A percentile compares a stretch with the other conserved stretches of the same genome.
Evolutionary conservation across 345 rosid species (phyloP).

Genomic region (Brassica juncea): DNA sequence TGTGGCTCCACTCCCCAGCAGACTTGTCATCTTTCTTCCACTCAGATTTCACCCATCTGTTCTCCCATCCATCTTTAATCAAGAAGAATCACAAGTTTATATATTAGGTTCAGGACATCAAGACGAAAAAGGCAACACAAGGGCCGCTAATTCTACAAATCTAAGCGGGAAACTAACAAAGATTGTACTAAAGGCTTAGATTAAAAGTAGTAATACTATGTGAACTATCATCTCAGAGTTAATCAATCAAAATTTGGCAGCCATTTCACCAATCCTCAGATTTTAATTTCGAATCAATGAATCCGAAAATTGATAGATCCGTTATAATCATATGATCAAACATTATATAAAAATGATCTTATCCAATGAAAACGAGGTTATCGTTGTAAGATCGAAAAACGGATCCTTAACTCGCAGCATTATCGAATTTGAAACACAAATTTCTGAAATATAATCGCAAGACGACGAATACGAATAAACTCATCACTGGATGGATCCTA

Average conservation of each 20-base stretch:
- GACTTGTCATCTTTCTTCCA: constrained; percentile 88
- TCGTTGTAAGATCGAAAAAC: constrained; percentile 18
- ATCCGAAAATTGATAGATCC: constrained; percentile 30
- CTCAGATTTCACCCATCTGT: constrained; percentile 81
- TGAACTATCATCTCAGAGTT: not conserved
- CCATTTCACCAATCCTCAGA: constrained; percentile 1
- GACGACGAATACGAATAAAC: not conserved
- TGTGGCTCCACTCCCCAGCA: constrained; percentile 94
- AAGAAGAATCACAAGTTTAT: not conserved
- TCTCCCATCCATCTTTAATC: constrained; percentile 88
- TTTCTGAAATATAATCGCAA: not conserved
- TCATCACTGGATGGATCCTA: not conserved
- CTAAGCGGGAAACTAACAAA: constrained; percentile 8
- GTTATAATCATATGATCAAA: not conserved
- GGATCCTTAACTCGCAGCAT: constrained; percentile 2
- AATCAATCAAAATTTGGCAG: not conserved
- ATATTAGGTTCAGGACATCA: not conserved
- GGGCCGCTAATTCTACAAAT: not conserved
- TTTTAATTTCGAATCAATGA: not conserved
- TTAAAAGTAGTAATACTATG: not conserved
- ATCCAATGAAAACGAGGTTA: constrained; percentile 11
- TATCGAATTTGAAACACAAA: not conserved
- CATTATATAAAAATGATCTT: not conserved
- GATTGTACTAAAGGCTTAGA: constrained; percentile 6
- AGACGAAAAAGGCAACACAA: not conserved